Conservation (phyloP, 768 basidiomycete genomes). For the Leccinum sublutescens region DNA sequence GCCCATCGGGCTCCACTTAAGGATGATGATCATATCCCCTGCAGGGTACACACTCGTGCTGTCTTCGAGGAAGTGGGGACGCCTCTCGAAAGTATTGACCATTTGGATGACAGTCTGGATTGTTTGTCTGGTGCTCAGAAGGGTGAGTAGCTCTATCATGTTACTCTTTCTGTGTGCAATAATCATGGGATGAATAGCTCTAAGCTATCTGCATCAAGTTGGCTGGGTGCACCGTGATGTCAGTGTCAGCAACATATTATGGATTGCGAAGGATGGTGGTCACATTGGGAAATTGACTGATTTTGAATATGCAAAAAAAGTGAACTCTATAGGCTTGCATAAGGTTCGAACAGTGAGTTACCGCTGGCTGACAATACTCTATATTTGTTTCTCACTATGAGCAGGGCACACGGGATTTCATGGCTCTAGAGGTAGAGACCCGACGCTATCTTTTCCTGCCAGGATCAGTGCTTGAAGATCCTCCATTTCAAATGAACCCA, state of each 20-base stretch:
- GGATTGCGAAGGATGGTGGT: not conserved
- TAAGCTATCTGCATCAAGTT: conserved; percentile 4
- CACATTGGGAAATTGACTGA: conserved; percentile 10
- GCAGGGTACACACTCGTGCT: not conserved
- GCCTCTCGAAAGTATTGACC: not conserved
- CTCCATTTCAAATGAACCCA: not conserved
- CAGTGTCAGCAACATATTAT: conserved; percentile 1
- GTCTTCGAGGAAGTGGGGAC: not conserved
- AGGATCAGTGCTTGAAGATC: not conserved
- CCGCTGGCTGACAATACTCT: not conserved
- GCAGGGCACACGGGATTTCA: not conserved
- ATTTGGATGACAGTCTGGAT: not conserved
- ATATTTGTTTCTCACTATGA: not conserved
- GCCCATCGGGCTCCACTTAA: too few species aligned
- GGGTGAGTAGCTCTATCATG: not conserved
- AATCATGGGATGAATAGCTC: not conserved
- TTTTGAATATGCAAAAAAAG: conserved; percentile 12
- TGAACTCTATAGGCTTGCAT: not conserved
- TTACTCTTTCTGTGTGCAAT: not conserved
- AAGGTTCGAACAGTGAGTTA: conserved; percentile 11
- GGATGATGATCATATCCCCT: too few species aligned
- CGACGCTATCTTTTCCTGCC: not conserved
- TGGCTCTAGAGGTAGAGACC: not conserved
- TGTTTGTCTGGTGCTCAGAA: not conserved
- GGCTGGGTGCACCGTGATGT: conserved; percentile 9